These are phyloP conservation scores for Rhodotorula mucilaginosa DNA, from an alignment of 1,284 basidiomycete species.

Conservation along the genomic window DNA sequence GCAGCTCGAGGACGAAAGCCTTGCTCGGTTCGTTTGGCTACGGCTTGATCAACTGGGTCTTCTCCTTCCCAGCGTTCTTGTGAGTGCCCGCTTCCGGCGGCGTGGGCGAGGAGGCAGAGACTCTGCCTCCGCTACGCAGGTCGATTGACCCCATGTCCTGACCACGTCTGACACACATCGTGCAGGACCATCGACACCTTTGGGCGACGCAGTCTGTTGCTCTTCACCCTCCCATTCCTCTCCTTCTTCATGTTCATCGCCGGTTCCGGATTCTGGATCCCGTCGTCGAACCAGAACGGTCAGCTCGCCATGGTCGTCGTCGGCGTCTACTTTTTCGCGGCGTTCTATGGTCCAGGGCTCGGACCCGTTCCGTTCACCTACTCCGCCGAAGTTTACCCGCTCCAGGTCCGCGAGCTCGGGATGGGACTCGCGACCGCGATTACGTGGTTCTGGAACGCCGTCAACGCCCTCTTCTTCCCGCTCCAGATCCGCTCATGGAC, in stretches of 20 bases:
- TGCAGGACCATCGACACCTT: constrained; percentile 46
- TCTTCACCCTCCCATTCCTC: constrained; percentile 52
- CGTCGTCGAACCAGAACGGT: not conserved
- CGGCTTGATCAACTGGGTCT: constrained; percentile 45
- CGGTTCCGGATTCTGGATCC: constrained; percentile 37
- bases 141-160: too few species aligned
- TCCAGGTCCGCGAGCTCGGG: constrained; percentile 54
- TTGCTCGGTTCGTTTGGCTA: constrained; percentile 64
- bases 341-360: constrained; percentile 35
- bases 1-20: constrained; percentile 53
- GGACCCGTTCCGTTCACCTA: constrained; percentile 50
- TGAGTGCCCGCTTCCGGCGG: constrained; percentile 48
- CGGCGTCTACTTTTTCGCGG: constrained; percentile 35
- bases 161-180: constrained; percentile 46
- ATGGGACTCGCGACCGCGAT: constrained; percentile 58
- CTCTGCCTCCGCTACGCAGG: too few species aligned
- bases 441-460: constrained; percentile 46
- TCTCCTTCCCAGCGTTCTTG: constrained; percentile 43
- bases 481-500: constrained; percentile 5
- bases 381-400: constrained; percentile 56
- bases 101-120: constrained; percentile 37
- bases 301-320: constrained; percentile 26
- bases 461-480: constrained; percentile 19
- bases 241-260: constrained; percentile 42
- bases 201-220: constrained; percentile 47